These are phyloP conservation scores for Pugionium dolabratum DNA, from an alignment of 345 rosid genomes.

Conservation along the genomic window DNA sequence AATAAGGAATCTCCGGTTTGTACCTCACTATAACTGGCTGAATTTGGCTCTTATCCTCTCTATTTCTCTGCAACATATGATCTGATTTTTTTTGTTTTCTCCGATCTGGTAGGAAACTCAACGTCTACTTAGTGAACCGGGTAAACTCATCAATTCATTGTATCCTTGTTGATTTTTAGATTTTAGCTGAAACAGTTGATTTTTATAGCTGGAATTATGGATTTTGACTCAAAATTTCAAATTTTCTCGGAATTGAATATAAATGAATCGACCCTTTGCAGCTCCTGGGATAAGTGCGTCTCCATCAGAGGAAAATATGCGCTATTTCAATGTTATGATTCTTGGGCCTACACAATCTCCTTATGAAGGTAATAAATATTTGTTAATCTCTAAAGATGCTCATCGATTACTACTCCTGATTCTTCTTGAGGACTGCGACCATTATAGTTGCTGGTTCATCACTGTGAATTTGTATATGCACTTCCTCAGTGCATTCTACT, in stretches of 20 bases:
- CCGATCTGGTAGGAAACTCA: slow-evolving; percentile 82
- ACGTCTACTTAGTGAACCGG: slow-evolving; percentile 99
- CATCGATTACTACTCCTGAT: too few species aligned
- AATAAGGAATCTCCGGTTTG: background rate
- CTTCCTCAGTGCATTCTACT: background rate
- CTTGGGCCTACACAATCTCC: slow-evolving; percentile 98
- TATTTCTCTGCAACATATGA: slow-evolving; percentile 17
- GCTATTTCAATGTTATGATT: slow-evolving; percentile 95
- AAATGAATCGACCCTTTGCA: slow-evolving; percentile 35
- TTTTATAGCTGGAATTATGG: background rate
- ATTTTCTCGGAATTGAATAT: background rate
- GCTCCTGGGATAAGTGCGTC: slow-evolving; percentile 99
- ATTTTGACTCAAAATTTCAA: background rate
- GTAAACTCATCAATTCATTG: slow-evolving; percentile 40
- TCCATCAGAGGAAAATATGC: slow-evolving; percentile 95
- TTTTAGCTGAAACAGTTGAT: slow-evolving; percentile 25
- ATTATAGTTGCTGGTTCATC: background rate
- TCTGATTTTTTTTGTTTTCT: slow-evolving; percentile 11
- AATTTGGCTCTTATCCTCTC: slow-evolving; percentile 4
- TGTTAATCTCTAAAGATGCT: too few species aligned
- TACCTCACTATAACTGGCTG: background rate
- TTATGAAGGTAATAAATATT: slow-evolving; percentile 65
- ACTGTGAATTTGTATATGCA: background rate
- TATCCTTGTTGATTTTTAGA: background rate
- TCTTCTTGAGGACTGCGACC: background rate